A percentile compares a stretch with the other conserved stretches of the same genome.
Conservation (phyloP, 2,329 filamentous ascomycete species). For the Apiospora saccharicola region DNA sequence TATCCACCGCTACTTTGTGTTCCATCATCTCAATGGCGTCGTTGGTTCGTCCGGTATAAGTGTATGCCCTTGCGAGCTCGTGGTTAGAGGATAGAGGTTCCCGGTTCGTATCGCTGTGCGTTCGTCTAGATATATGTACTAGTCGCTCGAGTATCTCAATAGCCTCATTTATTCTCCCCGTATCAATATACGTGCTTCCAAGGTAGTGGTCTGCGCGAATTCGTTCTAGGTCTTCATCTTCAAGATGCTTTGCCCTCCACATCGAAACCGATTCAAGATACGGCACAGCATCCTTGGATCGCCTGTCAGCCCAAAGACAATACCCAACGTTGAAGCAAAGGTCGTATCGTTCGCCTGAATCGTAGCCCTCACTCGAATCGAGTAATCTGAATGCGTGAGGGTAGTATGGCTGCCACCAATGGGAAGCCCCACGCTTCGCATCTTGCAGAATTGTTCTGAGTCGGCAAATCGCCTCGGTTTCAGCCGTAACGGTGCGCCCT, state of each 20-base stretch:
- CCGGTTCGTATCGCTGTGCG: no score
- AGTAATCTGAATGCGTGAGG: slow-evolving; percentile 39
- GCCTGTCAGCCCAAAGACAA: slow-evolving; percentile 34
- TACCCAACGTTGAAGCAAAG: slow-evolving; percentile 33
- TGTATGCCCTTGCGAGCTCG: no score
- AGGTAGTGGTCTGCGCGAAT: not conserved
- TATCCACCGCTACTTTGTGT: not conserved
- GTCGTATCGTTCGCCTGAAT: slow-evolving; percentile 32
- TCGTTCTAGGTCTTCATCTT: not conserved
- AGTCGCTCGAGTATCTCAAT: slow-evolving; percentile 26
- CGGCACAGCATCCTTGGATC: slow-evolving; percentile 30
- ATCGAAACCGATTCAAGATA: slow-evolving; percentile 24
- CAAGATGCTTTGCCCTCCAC: not conserved
- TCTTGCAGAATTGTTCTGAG: slow-evolving; percentile 13
- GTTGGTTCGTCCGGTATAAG: no score
- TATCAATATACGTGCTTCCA: no score
- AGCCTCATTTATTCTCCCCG: no score
- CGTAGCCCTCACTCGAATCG: slow-evolving; percentile 28
- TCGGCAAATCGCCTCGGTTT: slow-evolving; percentile 20
- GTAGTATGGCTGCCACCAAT: slow-evolving; percentile 40
- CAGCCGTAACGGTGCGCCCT: slow-evolving; percentile 20
- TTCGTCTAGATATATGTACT: no score
- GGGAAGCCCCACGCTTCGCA: no score
- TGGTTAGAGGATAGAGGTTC: no score
- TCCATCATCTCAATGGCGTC: no score